phyloP scores from a whole-genome alignment of 2,329 filamentous ascomycete species.

The Aspergillus sp. region DNA sequence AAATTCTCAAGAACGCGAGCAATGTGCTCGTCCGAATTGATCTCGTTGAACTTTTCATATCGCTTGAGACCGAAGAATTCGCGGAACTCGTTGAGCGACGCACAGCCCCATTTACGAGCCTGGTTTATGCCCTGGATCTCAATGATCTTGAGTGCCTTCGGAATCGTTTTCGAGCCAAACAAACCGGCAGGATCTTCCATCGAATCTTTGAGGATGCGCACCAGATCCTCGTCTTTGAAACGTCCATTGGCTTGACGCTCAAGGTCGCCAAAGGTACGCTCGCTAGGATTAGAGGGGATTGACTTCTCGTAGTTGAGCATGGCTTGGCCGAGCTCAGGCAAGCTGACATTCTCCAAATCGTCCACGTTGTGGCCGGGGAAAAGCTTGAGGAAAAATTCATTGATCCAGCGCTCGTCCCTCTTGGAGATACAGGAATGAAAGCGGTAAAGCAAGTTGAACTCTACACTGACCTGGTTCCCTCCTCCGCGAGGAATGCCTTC shows the following conservation, averaged over 20 bases:
- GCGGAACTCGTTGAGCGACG: constrained; percentile 4
- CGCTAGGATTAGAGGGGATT: background rate
- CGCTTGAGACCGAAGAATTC: constrained; percentile 5
- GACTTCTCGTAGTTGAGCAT: background rate
- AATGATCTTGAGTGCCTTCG: background rate
- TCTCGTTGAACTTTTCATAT: constrained; percentile 3
- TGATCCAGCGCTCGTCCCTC: background rate
- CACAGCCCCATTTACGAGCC: constrained; percentile 2
- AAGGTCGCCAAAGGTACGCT: constrained; percentile 3
- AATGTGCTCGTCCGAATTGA: constrained; percentile 2
- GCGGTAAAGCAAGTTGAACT: background rate
- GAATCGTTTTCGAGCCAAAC: background rate
- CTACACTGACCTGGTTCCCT: background rate
- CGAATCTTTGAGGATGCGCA: background rate
- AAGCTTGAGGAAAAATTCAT: background rate
- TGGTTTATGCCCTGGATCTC: constrained; percentile 5
- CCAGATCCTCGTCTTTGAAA: constrained; percentile 4
- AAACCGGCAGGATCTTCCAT: background rate
- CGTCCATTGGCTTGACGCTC: constrained; percentile 1
- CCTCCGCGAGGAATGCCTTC: background rate
- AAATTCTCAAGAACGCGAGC: background rate
- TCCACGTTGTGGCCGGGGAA: no score
- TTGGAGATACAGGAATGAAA: background rate
- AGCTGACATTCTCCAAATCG: background rate
- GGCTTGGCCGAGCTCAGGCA: background rate